Evolutionary conservation across 345 rosid species (phyloP).

Genomic region (Xanthoceras sorbifolium): DNA sequence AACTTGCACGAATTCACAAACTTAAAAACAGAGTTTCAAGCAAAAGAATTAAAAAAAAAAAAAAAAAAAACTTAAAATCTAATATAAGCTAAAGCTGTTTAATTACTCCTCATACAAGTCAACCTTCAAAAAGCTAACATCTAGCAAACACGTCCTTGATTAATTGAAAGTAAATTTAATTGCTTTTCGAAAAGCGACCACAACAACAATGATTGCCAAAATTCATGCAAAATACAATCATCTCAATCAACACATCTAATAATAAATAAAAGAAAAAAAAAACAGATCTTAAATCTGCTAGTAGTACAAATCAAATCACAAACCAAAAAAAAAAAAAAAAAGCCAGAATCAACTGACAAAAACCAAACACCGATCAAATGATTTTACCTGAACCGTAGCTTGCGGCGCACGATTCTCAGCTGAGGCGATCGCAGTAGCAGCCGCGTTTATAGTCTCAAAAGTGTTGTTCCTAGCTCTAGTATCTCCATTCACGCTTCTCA

Average conservation of each 20-base stretch:
- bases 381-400: conserved; percentile 51
- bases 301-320: not conserved
- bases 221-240: not conserved
- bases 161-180: not conserved
- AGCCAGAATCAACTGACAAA: not conserved
- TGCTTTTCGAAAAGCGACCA: not conserved
- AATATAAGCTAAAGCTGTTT: conserved; percentile 11
- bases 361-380: not conserved
- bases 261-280: not conserved
- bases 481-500: conserved; percentile 50
- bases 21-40: not conserved
- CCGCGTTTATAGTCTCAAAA: conserved; percentile 77
- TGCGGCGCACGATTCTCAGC: conserved; percentile 69
- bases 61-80: not conserved
- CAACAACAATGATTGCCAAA: conserved; percentile 11
- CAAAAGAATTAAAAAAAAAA: conserved; percentile 1
- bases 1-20: not conserved
- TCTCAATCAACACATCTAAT: not conserved
- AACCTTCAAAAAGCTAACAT: conserved; percentile 9
- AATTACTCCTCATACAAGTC: conserved; percentile 24
- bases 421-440: conserved; percentile 85
- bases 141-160: not conserved
- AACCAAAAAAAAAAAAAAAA: not conserved
- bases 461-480: conserved; percentile 43
- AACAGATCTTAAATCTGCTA: conserved; percentile 28